Base-by-base conservation (phyloP, 176 grass and related monocot species). In the Musa itinerans region DNA sequence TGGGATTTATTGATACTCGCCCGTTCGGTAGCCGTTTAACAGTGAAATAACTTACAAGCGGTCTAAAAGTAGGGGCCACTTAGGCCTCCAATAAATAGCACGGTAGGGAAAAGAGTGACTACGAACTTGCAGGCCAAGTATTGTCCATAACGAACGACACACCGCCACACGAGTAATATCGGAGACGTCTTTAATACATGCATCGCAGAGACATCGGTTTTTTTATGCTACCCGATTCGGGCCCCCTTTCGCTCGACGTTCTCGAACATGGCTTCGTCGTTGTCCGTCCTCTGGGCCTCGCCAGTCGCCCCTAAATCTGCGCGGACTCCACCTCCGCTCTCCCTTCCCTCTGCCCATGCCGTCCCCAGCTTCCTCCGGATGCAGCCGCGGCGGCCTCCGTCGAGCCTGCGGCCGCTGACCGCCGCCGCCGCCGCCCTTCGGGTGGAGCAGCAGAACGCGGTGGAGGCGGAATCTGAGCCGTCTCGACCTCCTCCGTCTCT, bases 401-500 rank as follows among this genome's bases (percentile, higher is more conserved):
- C 29, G 3, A 34, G 29, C 54, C 24, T 75, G 62, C 82, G 65
- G 43, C 78, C 48, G 64, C 71, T 83, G 53, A 78, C 24, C 70
- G 75, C 64, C 11, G 83, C 64, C 11, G 83, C 64, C 52, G 74
- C 86, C 24, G 84, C 90, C 21, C 62, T 93, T 73, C 86, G 86
- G 79, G 88, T 89, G 50, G 86, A 87, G 48, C 81, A 81, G 76
- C 88, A 87, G 84, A 82, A 89, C 2, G 74, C 86, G 17, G 76
- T 94, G 50, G 86, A 80, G 50, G 48, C 73, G 0, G 54, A 59
- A 49, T 16, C 75, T 17, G 1, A 27, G 14, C 49, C 77, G 51
- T 65, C 65, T 57, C 61, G 81, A 15, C 84, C 85, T 69, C 86
- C 84, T 50, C 95, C 95, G 10, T 86, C 95, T 48, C 88, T 91